Percentiles rank a stretch among this genome's conserved stretches.
These are phyloP conservation scores for Pichia occidentalis DNA, from an alignment of 805 yeast species.

Conservation along the genomic window DNA sequence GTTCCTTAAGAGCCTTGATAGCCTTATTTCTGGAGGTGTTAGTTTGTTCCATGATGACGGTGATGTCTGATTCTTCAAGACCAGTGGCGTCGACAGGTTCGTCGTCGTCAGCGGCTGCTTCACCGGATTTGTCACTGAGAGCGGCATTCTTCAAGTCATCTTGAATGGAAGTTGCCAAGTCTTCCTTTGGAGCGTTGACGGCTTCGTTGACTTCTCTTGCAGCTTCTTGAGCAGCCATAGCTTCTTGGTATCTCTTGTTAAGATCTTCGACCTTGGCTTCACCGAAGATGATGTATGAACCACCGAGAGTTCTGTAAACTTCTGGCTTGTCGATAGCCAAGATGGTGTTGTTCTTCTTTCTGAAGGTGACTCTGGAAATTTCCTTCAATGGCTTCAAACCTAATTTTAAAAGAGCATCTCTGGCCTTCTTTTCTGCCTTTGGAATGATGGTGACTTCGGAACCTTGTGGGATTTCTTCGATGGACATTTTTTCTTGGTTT, in stretches of 20 bases:
- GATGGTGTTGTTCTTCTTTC: slow-evolving; percentile 85
- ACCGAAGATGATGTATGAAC: slow-evolving; percentile 95
- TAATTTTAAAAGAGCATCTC: slow-evolving; percentile 80
- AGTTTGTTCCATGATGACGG: slow-evolving; percentile 86
- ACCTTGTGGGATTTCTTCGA: slow-evolving; percentile 62
- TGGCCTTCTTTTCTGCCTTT: slow-evolving; percentile 94
- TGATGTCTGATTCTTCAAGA: slow-evolving; percentile 72
- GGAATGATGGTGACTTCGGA: slow-evolving; percentile 75
- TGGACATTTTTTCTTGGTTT: slow-evolving; percentile 25
- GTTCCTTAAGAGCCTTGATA: slow-evolving; percentile 78
- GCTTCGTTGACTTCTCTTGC: slow-evolving; percentile 43
- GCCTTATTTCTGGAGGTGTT: slow-evolving; percentile 86
- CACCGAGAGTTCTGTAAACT: slow-evolving; percentile 88
- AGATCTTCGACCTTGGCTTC: slow-evolving; percentile 96
- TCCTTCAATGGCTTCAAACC: slow-evolving; percentile 88
- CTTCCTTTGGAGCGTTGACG: slow-evolving; percentile 48
- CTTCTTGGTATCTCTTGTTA: slow-evolving; percentile 78
- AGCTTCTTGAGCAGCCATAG: slow-evolving; percentile 70
- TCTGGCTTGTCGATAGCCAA: slow-evolving; percentile 91
- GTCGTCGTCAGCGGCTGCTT: slow-evolving; percentile 37
- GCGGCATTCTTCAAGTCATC: slow-evolving; percentile 71
- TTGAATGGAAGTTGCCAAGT: slow-evolving; percentile 49
- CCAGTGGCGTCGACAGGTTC: slow-evolving; percentile 83
- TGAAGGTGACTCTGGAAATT: slow-evolving; percentile 91
- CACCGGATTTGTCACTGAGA: slow-evolving; percentile 35